Percentiles rank a stretch among this genome's conserved stretches.
These are phyloP conservation scores for Trichoderma koningiopsis DNA, from an alignment of 2,329 filamentous ascomycete species.

Conservation along the genomic window DNA sequence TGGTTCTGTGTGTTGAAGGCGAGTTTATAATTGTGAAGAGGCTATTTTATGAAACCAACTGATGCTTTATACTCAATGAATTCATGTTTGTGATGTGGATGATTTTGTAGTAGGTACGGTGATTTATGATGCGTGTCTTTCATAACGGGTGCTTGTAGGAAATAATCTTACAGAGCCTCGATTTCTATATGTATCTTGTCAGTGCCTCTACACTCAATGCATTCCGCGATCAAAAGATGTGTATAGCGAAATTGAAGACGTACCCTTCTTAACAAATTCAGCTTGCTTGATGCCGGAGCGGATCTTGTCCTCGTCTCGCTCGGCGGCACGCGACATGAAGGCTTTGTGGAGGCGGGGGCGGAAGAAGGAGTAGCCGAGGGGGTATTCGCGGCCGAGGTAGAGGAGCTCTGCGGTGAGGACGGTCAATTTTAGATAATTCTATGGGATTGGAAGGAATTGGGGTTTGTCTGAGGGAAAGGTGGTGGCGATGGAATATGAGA, in stretches of 20 bases:
- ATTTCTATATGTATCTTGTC: constrained; percentile 62
- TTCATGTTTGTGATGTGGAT: not conserved
- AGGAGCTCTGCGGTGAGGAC: constrained; percentile 66
- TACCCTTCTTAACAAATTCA: constrained; percentile 89
- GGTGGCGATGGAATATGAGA: not conserved
- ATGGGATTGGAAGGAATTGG: not conserved
- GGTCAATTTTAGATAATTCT: not conserved
- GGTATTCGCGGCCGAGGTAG: constrained; percentile 82
- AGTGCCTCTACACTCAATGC: not conserved
- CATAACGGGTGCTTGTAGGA: constrained; percentile 29
- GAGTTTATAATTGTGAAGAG: not conserved
- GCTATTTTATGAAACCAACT: not conserved
- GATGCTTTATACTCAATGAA: not conserved
- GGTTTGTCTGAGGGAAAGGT: not conserved
- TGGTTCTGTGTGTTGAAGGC: not conserved
- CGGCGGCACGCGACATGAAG: constrained; percentile 72
- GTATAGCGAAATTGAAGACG: not conserved
- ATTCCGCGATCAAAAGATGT: not conserved
- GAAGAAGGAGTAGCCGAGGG: constrained; percentile 80
- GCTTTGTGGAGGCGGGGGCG: constrained; percentile 79
- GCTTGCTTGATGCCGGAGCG: constrained; percentile 73
- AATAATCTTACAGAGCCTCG: constrained; percentile 75
- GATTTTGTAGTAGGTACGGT: not conserved
- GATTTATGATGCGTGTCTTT: not conserved
- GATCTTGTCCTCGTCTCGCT: constrained; percentile 76